These are phyloP conservation scores for Pseudopyrenochaeta lycopersici DNA, from an alignment of 2,329 filamentous ascomycete species.

Conservation along the genomic window DNA sequence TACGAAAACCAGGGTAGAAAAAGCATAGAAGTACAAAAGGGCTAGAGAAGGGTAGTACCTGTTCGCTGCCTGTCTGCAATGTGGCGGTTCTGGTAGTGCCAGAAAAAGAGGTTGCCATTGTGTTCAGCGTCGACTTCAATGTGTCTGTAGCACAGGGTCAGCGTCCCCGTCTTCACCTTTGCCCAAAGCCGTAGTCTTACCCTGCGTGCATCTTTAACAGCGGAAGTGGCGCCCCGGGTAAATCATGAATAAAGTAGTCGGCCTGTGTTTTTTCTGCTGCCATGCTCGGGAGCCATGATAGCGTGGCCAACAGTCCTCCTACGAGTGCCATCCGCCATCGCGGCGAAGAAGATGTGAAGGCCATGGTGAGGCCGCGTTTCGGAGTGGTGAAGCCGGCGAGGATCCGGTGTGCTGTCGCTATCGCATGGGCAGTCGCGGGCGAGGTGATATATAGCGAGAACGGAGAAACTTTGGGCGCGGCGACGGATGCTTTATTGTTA, in stretches of 20 bases:
- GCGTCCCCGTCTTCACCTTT: neutral
- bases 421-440: slow-evolving; percentile 38
- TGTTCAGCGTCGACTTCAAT: slow-evolving; percentile 85
- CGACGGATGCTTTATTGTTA: neutral
- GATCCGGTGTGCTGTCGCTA: slow-evolving; percentile 40
- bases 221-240: slow-evolving; percentile 84
- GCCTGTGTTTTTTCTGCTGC: slow-evolving; percentile 68
- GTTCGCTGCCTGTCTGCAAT: slow-evolving; percentile 91
- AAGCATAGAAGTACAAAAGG: too few species aligned
- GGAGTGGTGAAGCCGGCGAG: slow-evolving; percentile 23
- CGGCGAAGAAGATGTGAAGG: slow-evolving; percentile 34
- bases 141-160: slow-evolving; percentile 67
- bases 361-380: slow-evolving; percentile 29
- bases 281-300: slow-evolving; percentile 42
- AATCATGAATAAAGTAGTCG: slow-evolving; percentile 87
- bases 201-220: slow-evolving; percentile 98
- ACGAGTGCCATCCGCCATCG: slow-evolving; percentile 46
- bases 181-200: slow-evolving; percentile 61
- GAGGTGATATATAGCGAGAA: neutral
- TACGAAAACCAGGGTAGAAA: too few species aligned
- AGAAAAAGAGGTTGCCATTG: slow-evolving; percentile 97
- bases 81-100: slow-evolving; percentile 95
- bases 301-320: slow-evolving; percentile 40
- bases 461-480: slow-evolving; percentile 2
- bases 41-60: too few species aligned